A percentile compares a stretch with the other conserved stretches of the same genome.
Evolutionary conservation across 2,329 filamentous ascomycete species (phyloP).

Genomic region (Hypoxylon sp.): DNA sequence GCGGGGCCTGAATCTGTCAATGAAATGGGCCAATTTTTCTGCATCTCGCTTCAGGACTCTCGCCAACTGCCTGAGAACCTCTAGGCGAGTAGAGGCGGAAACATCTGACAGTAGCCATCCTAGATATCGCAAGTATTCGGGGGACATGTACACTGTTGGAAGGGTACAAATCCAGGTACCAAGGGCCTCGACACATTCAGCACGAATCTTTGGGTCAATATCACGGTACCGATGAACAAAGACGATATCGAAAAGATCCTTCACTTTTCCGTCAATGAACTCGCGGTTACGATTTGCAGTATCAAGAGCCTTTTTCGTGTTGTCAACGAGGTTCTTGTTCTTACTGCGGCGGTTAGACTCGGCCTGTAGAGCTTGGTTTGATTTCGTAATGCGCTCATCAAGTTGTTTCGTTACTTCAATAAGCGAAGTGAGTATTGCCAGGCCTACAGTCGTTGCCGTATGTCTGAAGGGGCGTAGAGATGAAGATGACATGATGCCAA

Average conservation of each 20-base stretch:
- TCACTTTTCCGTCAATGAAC: constrained; percentile 78
- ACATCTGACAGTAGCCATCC: constrained; percentile 96
- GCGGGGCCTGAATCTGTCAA: constrained; percentile 88
- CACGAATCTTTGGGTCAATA: constrained; percentile 88
- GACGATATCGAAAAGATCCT: constrained; percentile 90
- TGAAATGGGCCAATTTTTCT: constrained; percentile 90
- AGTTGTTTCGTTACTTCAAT: constrained; percentile 80
- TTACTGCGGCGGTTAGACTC: constrained; percentile 79
- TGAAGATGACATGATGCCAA: constrained; percentile 91
- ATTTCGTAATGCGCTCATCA: constrained; percentile 79
- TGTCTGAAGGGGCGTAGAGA: constrained; percentile 91
- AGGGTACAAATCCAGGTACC: constrained; percentile 90
- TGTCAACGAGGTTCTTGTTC: constrained; percentile 83
- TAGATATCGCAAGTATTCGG: constrained; percentile 90
- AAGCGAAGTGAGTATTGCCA: constrained; percentile 84
- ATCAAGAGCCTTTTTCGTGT: constrained; percentile 79
- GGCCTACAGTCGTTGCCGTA: constrained; percentile 87
- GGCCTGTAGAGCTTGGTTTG: constrained; percentile 82
- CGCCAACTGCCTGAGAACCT: constrained; percentile 86
- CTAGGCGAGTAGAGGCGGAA: constrained; percentile 79
- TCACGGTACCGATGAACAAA: constrained; percentile 98
- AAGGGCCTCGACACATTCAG: constrained; percentile 88
- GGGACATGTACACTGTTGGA: constrained; percentile 90
- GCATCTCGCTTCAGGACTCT: constrained; percentile 85
- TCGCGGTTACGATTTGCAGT: constrained; percentile 79